phyloP scores from a whole-genome alignment of 2,329 filamentous ascomycete genomes.

The Ascochyta koolunga region DNA sequence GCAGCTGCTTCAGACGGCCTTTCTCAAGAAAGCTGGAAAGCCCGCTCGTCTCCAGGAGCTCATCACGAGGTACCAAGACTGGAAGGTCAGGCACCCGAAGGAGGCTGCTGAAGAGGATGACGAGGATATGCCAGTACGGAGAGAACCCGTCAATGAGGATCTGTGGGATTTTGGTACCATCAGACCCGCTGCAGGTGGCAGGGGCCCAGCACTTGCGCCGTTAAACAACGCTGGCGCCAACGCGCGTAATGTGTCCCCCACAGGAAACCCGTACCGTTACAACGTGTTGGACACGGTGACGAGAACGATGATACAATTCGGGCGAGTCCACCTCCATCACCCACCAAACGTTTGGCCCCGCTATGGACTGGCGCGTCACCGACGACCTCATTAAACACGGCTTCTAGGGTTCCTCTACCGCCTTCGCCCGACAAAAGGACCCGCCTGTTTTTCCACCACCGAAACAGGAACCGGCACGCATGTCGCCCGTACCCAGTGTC shows the following conservation, averaged over 20 bases:
- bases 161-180: constrained; percentile 99
- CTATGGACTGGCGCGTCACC: constrained; percentile 46
- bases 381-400: constrained; percentile 47
- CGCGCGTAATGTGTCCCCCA: constrained; percentile 59
- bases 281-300: constrained; percentile 33
- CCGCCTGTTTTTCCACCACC: constrained; percentile 40
- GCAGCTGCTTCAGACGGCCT: constrained; percentile 87
- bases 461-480: constrained; percentile 35
- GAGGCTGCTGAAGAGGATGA: constrained; percentile 60
- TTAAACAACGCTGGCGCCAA: constrained; percentile 86
- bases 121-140: constrained; percentile 45
- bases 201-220: constrained; percentile 66
- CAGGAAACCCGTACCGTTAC: constrained; percentile 41
- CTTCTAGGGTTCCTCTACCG: constrained; percentile 54
- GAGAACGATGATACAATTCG: constrained; percentile 49
- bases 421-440: constrained; percentile 52
- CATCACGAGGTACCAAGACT: constrained; percentile 88
- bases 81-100: constrained; percentile 80
- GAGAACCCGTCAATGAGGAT: constrained; percentile 72
- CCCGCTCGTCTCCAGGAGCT: constrained; percentile 96
- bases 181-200: constrained; percentile 64
- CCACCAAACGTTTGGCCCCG: constrained; percentile 48
- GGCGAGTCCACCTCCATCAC: constrained; percentile 49
- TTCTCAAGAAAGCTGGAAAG: constrained; percentile 89
- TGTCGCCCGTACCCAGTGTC: constrained; percentile 40